Base-by-base conservation (phyloP, 1,284 basidiomycete species). In the Trametes versicolor region DNA sequence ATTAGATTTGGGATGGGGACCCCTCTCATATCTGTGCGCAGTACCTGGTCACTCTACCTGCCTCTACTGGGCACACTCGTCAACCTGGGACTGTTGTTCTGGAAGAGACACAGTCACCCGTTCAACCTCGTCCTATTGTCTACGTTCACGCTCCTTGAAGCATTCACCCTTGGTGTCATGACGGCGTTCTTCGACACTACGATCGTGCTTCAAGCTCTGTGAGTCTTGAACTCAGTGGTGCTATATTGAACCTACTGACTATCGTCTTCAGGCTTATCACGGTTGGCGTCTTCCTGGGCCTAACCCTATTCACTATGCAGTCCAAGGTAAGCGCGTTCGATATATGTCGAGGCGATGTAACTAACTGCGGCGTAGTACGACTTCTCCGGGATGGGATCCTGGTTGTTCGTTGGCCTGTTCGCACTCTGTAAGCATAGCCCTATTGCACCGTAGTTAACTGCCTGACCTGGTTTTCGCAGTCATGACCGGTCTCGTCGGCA, bases 121-220 rank as follows among this genome's bases (percentile, higher is more conserved):
- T 80, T 86, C 76, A 97, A 97, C 79, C 83, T 96, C 58, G 80
- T 92, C 56, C 82, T 97, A 17, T 83, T 97, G 43, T 85, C 87
- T 27, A 84, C 88, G 0, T 96, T 95, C 78, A 96, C 94, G 8
- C 72, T 90, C 34, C 79, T 94, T 78, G 94, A 96, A 76, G 89
- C 92, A 2, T 89, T 93, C 74, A 90, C 91, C 1, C 81, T 97
- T 59, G 95, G 95, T 39, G 79, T 93, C 12, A 86, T 90, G 39
- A 84, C 93, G 43, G 90, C 93, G 0, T 94, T 91, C 79, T 91
- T 88, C 74, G 87, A 94, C 72, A 88, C 87, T 68, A 74, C 77
- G n/a, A 82, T 96, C 57, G 91, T 97, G n/a, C 79, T 97, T 29
- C 92, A 96, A 75, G 95, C 95, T 1, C 77, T 97, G 87, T 92